Base-by-base conservation (phyloP, 192 early-diverging fungal species). In the Backusella morwellensis region DNA sequence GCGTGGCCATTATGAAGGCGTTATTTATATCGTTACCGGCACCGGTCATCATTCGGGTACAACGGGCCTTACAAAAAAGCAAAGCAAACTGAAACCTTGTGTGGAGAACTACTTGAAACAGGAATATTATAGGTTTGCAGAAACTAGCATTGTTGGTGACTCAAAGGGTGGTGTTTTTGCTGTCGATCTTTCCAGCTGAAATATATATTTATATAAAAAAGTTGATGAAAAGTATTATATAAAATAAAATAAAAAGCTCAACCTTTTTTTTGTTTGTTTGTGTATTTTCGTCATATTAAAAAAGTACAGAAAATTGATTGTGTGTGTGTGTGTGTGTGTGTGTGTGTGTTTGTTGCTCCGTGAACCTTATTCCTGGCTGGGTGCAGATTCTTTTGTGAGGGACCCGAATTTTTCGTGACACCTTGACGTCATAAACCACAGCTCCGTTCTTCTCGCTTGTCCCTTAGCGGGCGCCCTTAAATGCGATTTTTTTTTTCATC, bases 11-110 rank as follows among this genome's bases (percentile, higher is more conserved):
- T 88, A 85, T 21, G 66, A 78, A 1, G 87, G 87, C 8, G 78
- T 79, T 21, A 79, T 86, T 34, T 88, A 86, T 77, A 75, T 88
- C 26, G 85, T 88, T 6, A 88, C 87, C 19, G 87, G 87, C 7
- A 81, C 84, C 0, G 87, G 87, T 0, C 84, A 85, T 70, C 87
- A 88, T 67, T 79, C 78, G 5, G 78, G 78, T 14, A 35, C 73
- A n/a, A 59, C 12, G 1, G 78, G 78, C 8, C 35, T 74, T 9
- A 70, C 52, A 6, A 79, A 68, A 21, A 79, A 32, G 32, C 59
- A 79, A 42, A 70, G 72, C 38, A 79, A 79, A 66, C 32, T 79
- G 66, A 79, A 69, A 63, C 78, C 78, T 4, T 59, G 36, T 44
- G 66, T 79, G 0, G 73, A 79, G 40, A 44, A 54, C 12, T 79